Percentiles rank a stretch among this genome's conserved stretches.
Evolutionary conservation across 495 filamentous ascomycete species (phyloP).

Genomic region (Penicillium goetzii): DNA sequence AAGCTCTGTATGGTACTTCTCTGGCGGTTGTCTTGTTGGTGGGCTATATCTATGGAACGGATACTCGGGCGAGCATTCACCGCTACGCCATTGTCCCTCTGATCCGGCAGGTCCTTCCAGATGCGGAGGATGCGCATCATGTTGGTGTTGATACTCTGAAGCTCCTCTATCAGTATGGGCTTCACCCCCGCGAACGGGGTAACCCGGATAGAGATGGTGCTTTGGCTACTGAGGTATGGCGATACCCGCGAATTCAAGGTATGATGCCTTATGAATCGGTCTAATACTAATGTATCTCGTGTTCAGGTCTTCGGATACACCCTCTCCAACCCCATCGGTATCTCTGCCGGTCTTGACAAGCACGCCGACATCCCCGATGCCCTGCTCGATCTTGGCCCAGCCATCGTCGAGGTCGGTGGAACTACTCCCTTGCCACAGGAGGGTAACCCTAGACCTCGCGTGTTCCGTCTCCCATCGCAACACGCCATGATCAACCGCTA

Average conservation of each 20-base stretch:
- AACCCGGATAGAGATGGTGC: constrained; percentile 53
- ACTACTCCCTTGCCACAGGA: constrained; percentile 82
- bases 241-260: neutral
- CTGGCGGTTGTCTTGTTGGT: constrained; percentile 54
- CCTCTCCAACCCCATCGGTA: constrained; percentile 84
- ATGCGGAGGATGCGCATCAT: constrained; percentile 92
- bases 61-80: constrained; percentile 87
- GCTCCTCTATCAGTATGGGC: constrained; percentile 55
- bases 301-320: constrained; percentile 73
- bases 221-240: constrained; percentile 54
- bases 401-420: constrained; percentile 88
- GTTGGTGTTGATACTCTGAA: constrained; percentile 67
- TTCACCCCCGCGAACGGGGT: constrained; percentile 76
- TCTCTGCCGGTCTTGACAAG: constrained; percentile 93
- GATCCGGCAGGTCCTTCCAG: constrained; percentile 70
- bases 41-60: constrained; percentile 79
- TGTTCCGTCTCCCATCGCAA: constrained; percentile 81
- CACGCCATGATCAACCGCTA: constrained; percentile 93
- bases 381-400: constrained; percentile 79
- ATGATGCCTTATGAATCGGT: neutral
- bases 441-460: constrained; percentile 83
- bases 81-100: constrained; percentile 76
- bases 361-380: constrained; percentile 82
- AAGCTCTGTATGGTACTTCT: constrained; percentile 58
- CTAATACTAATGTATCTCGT: constrained; percentile 15